These are phyloP conservation scores for Rubroboletus pulcherrimus DNA, from an alignment of 768 basidiomycete genomes.

Conservation along the genomic window DNA sequence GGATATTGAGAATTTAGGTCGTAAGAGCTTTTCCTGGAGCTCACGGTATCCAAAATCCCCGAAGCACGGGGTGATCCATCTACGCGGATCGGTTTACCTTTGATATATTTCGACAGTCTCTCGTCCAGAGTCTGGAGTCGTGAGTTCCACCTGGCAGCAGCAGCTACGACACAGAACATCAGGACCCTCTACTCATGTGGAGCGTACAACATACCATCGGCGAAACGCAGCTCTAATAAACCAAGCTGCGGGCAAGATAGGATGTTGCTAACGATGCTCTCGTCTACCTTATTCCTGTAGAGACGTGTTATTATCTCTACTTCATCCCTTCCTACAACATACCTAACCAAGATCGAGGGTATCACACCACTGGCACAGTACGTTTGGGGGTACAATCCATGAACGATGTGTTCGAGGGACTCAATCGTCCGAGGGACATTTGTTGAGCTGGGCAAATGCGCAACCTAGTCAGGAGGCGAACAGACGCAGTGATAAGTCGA, in stretches of 20 bases:
- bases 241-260: slow-evolving; percentile 65
- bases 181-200: neutral
- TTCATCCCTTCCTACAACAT: slow-evolving; percentile 2
- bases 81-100: slow-evolving; percentile 64
- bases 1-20: neutral
- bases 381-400: slow-evolving; percentile 62
- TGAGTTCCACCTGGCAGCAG: slow-evolving; percentile 60
- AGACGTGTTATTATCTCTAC: neutral
- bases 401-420: slow-evolving; percentile 67
- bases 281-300: slow-evolving; percentile 61
- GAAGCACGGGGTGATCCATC: slow-evolving; percentile 75
- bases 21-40: neutral
- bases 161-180: slow-evolving; percentile 40
- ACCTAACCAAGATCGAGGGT: slow-evolving; percentile 59
- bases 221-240: slow-evolving; percentile 58
- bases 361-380: slow-evolving; percentile 43
- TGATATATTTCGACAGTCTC: slow-evolving; percentile 64
- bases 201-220: slow-evolving; percentile 44
- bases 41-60: slow-evolving; percentile 70
- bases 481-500: neutral
- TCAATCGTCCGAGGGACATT: slow-evolving; percentile 77
- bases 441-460: slow-evolving; percentile 47
- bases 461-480: neutral
- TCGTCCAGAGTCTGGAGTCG: slow-evolving; percentile 58
- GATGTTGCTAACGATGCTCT: slow-evolving; percentile 68